Percentiles rank a stretch among this genome's conserved stretches.
Evolutionary conservation across 2,329 filamentous ascomycete genomes (phyloP).

Genomic region (Curvularia sp.): DNA sequence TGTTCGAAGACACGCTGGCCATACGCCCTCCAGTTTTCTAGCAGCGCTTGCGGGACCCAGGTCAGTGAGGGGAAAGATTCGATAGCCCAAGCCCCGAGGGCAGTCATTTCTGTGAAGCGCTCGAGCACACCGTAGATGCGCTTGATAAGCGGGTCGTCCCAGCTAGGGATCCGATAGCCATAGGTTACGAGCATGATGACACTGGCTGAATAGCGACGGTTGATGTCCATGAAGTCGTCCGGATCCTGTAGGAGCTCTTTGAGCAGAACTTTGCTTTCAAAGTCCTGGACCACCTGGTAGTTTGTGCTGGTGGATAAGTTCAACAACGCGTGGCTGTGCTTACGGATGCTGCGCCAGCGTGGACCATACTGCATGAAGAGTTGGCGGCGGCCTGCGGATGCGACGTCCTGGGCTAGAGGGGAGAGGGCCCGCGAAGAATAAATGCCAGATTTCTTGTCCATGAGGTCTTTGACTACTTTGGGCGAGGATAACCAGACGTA

Average conservation of each 20-base stretch:
- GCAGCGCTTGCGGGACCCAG: conserved; percentile 38
- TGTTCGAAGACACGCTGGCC: conserved; percentile 38
- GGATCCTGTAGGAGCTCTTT: conserved; percentile 51
- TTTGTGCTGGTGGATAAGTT: conserved; percentile 40
- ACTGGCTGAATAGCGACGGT: conserved; percentile 42
- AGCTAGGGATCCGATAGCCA: conserved; percentile 45
- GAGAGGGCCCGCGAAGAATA: conserved; percentile 56
- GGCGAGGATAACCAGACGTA: conserved; percentile 55
- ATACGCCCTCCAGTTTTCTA: conserved; percentile 41
- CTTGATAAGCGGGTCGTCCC: conserved; percentile 42
- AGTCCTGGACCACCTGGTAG: conserved; percentile 54
- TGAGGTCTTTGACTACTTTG: conserved; percentile 60
- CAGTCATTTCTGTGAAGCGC: conserved; percentile 43
- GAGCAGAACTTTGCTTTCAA: conserved; percentile 57
- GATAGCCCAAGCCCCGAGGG: conserved; percentile 38
- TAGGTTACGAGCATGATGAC: conserved; percentile 48
- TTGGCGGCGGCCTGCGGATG: conserved; percentile 59
- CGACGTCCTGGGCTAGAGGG: conserved; percentile 49
- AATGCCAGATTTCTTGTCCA: conserved; percentile 61
- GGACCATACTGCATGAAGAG: conserved; percentile 53
- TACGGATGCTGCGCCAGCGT: conserved; percentile 48
- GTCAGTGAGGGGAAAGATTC: conserved; percentile 42
- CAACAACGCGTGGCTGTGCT: conserved; percentile 43
- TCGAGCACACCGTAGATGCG: conserved; percentile 43
- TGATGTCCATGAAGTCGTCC: conserved; percentile 42